Percentiles rank a stretch among this genome's conserved stretches.
phyloP scores from a whole-genome alignment of 371 early-diverging fungal species.

The Capniomyces stellatus region DNA sequence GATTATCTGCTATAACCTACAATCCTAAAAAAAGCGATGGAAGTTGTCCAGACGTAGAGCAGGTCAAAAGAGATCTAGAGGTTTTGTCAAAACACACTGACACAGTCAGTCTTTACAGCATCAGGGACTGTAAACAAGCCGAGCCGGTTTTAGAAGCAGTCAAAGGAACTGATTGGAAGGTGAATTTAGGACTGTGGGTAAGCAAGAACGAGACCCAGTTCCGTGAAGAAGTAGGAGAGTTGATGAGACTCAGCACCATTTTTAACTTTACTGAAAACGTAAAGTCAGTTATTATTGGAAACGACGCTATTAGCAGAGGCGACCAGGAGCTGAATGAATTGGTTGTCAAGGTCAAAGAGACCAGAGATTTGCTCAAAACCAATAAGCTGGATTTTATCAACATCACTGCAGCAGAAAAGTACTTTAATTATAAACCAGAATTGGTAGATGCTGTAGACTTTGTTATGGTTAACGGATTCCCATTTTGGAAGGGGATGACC shows the following conservation, averaged over 20 bases:
- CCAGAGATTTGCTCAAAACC: conserved; percentile 19
- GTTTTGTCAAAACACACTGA: conserved; percentile 29
- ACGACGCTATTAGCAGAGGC: conserved; percentile 37
- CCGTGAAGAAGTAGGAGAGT: conserved; percentile 27
- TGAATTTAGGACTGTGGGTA: conserved; percentile 43
- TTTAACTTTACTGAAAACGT: conserved; percentile 26
- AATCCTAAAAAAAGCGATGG: conserved; percentile 29
- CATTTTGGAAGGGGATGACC: conserved; percentile 42
- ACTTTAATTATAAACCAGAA: conserved; percentile 26
- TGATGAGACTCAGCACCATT: conserved; percentile 21
- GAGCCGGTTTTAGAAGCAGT: conserved; percentile 36
- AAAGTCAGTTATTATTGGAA: conserved; percentile 36
- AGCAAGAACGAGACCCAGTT: conserved; percentile 29
- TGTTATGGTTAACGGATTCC: conserved; percentile 43
- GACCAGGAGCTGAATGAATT: conserved; percentile 22
- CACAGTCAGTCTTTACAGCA: conserved; percentile 32
- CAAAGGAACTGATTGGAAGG: conserved; percentile 31
- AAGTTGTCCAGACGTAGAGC: conserved; percentile 30
- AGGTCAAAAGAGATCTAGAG: conserved; percentile 27
- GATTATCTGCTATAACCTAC: conserved; percentile 34
- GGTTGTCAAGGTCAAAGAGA: conserved; percentile 22
- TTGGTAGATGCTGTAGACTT: conserved; percentile 35
- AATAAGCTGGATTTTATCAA: conserved; percentile 22
- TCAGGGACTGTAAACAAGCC: conserved; percentile 36
- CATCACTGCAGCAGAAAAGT: conserved; percentile 39